Evolutionary conservation across 129 eudicot species (phyloP).

Genomic region (Pittosporum tobira): DNA sequence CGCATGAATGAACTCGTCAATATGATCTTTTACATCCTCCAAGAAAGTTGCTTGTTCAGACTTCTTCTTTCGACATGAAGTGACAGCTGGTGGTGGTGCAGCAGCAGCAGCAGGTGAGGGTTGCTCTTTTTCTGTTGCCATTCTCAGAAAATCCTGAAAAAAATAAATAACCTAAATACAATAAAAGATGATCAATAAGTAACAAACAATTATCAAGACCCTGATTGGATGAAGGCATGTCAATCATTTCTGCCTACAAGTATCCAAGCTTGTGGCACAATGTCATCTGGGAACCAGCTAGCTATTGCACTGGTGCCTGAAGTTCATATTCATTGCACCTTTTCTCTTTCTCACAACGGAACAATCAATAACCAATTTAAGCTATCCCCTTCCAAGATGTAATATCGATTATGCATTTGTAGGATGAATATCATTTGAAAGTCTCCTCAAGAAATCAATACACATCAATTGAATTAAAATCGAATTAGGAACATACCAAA

Average conservation of each 20-base stretch:
- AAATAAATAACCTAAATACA: not conserved
- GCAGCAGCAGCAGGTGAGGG: constrained; percentile 15
- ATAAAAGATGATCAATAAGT: not conserved
- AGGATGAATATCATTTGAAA: not conserved
- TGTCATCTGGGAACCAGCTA: constrained; percentile 79
- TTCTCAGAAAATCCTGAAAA: constrained; percentile 5
- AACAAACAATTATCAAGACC: no score
- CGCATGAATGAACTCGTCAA: constrained; percentile 65
- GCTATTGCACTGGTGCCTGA: constrained; percentile 77
- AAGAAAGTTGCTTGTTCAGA: constrained; percentile 51
- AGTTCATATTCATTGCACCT: constrained; percentile 81
- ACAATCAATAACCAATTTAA: not conserved
- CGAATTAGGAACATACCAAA: not conserved
- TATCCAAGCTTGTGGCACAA: constrained; percentile 75
- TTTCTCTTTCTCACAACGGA: constrained; percentile 1
- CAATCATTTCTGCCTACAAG: no score
- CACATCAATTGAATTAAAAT: not conserved
- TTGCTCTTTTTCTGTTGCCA: constrained; percentile 42
- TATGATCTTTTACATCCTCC: constrained; percentile 66
- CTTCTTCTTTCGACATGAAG: constrained; percentile 65
- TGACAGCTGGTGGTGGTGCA: constrained; percentile 29
- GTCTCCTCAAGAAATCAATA: not conserved
- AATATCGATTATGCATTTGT: not conserved
- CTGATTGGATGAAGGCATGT: no score
- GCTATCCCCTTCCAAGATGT: not conserved